Conservation (phyloP, 805 yeast genomes). For the Myxozyma kluyveri region DNA sequence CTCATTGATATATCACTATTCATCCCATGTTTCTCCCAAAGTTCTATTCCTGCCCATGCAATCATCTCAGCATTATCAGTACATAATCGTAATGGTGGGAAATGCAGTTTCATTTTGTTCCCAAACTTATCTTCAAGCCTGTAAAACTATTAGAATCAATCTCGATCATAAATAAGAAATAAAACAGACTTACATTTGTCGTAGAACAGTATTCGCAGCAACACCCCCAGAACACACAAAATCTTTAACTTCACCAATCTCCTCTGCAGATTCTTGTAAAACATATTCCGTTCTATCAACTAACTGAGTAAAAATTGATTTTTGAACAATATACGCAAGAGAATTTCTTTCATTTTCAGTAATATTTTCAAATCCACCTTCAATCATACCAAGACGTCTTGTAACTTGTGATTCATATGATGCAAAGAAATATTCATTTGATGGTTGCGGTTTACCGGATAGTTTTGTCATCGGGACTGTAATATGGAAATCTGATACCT, state of each 20-base stretch:
- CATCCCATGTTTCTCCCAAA: slow-evolving; percentile 54
- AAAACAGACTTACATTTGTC: slow-evolving; percentile 52
- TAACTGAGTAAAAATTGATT: slow-evolving; percentile 68
- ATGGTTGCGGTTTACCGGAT: slow-evolving; percentile 45
- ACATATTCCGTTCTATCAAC: slow-evolving; percentile 60
- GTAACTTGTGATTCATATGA: slow-evolving; percentile 62
- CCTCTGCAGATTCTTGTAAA: slow-evolving; percentile 29
- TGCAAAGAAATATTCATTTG: slow-evolving; percentile 68
- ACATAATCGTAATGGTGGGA: slow-evolving; percentile 70
- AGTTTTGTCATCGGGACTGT: slow-evolving; percentile 51
- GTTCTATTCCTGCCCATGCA: slow-evolving; percentile 94
- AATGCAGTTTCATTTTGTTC: slow-evolving; percentile 33
- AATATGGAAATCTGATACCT: background rate
- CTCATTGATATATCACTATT: slow-evolving; percentile 52
- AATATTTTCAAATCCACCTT: slow-evolving; percentile 5
- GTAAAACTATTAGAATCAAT: slow-evolving; percentile 1
- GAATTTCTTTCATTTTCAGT: background rate
- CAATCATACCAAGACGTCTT: slow-evolving; percentile 28
- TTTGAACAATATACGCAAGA: slow-evolving; percentile 43
- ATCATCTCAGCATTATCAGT: slow-evolving; percentile 97
- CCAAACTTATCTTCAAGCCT: slow-evolving; percentile 1
- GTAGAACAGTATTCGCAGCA: slow-evolving; percentile 64
- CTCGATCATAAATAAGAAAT: background rate
- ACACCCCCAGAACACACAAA: slow-evolving; percentile 94
- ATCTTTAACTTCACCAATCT: slow-evolving; percentile 40